Percentiles rank a stretch among this genome's conserved stretches.
These are phyloP conservation scores for Kurtzmaniella quercitrusa DNA, from an alignment of 1,139 yeast genomes.

Conservation along the genomic window DNA sequence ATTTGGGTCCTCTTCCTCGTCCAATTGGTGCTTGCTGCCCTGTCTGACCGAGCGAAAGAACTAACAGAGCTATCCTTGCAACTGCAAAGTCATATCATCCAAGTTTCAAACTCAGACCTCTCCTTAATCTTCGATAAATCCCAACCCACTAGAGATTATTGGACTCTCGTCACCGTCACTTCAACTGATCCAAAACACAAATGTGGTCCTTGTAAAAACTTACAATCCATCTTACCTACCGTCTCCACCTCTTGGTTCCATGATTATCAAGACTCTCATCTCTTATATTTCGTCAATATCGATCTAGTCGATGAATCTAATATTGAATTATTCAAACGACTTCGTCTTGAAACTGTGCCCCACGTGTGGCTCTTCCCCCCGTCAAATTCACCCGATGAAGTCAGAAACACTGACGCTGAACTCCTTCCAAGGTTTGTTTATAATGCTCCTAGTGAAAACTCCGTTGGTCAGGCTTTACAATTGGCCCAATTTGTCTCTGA, in stretches of 20 bases:
- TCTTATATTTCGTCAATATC: conserved; percentile 44
- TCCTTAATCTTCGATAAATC: conserved; percentile 21
- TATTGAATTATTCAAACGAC: conserved; percentile 28
- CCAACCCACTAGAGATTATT: conserved; percentile 25
- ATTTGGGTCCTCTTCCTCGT: background rate
- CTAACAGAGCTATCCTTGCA: conserved; percentile 13
- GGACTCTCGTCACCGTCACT: conserved; percentile 32
- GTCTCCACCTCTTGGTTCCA: conserved; percentile 41
- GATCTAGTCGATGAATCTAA: conserved; percentile 45
- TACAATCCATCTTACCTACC: conserved; percentile 21
- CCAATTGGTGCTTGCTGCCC: background rate
- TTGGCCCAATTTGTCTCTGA: conserved; percentile 53
- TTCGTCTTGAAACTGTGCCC: conserved; percentile 51
- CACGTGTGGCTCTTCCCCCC: conserved; percentile 66
- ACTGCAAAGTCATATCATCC: conserved; percentile 21
- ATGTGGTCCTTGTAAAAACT: conserved; percentile 25
- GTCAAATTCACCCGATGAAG: conserved; percentile 14
- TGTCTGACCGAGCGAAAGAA: conserved; percentile 2
- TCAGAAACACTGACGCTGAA: conserved; percentile 8
- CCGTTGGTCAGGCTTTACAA: conserved; percentile 32
- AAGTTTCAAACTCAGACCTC: conserved; percentile 26
- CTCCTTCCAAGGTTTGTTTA: conserved; percentile 16
- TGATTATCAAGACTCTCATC: conserved; percentile 35
- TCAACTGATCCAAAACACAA: conserved; percentile 31
- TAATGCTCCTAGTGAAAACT: conserved; percentile 23